A percentile compares a stretch with the other conserved stretches of the same genome.
Evolutionary conservation across 441 rosid genomes (phyloP).

Genomic region (Mallotus repandus): DNA sequence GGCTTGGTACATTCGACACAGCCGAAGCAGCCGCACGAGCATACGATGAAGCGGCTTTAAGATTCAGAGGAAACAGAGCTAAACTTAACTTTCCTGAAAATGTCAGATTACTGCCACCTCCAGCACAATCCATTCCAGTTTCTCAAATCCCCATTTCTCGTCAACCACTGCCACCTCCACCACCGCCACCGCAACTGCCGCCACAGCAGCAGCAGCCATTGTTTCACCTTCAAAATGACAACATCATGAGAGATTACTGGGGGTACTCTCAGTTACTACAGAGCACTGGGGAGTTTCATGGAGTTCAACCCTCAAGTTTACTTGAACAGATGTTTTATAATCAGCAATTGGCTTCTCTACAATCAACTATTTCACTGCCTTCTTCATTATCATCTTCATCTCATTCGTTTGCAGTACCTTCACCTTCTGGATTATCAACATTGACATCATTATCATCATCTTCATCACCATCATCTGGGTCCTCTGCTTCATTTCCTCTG

Average conservation of each 20-base stretch:
- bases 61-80: constrained; percentile 77
- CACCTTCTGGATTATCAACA: constrained; percentile 22
- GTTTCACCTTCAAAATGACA: constrained; percentile 20
- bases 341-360: constrained; percentile 20
- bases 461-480: neutral
- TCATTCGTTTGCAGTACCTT: constrained; percentile 5
- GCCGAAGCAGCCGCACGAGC: constrained; percentile 91
- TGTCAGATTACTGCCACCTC: constrained; percentile 36
- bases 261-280: constrained; percentile 42
- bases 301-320: constrained; percentile 21
- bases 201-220: constrained; percentile 8
- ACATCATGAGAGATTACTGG: constrained; percentile 37
- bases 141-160: constrained; percentile 25
- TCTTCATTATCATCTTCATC: constrained; percentile 28
- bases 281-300: constrained; percentile 27
- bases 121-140: constrained; percentile 27
- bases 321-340: constrained; percentile 35
- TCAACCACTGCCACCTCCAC: constrained; percentile 3
- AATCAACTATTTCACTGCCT: constrained; percentile 21
- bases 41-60: constrained; percentile 76
- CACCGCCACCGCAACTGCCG: neutral
- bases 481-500: constrained; percentile 41
- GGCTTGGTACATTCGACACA: constrained; percentile 88
- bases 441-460: constrained; percentile 15
- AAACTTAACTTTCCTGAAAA: constrained; percentile 77